Percentiles rank a stretch among this genome's conserved stretches.
These are phyloP conservation scores for Phlyctochytrium planicorne DNA, from an alignment of 192 early-diverging fungal species.

Conservation along the genomic window DNA sequence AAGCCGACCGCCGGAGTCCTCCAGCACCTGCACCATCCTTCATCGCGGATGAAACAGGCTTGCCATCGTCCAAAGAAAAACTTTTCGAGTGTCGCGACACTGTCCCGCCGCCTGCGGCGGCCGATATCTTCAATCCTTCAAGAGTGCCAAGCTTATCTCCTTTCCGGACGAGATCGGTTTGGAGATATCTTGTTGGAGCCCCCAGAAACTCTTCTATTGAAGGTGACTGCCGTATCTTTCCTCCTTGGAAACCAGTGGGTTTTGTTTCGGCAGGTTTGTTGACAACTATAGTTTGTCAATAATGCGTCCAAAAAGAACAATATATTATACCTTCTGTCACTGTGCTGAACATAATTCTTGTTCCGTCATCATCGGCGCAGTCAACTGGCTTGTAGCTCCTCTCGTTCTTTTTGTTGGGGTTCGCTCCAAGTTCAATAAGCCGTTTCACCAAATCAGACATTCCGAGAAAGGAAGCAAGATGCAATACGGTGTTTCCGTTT, in stretches of 20 bases:
- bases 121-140: neutral
- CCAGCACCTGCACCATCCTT: neutral
- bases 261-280: no score
- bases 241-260: constrained; percentile 10
- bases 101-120: neutral
- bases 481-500: constrained; percentile 64
- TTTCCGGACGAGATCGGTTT: neutral
- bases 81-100: constrained; percentile 8
- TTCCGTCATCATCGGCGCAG: constrained; percentile 64
- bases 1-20: neutral
- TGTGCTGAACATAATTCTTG: constrained; percentile 40
- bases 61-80: constrained; percentile 15
- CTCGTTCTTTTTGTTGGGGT: constrained; percentile 55
- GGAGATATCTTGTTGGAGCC: neutral
- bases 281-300: no score
- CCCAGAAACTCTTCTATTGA: neutral
- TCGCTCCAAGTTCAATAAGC: constrained; percentile 53
- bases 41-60: neutral
- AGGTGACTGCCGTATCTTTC: neutral
- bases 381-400: constrained; percentile 65
- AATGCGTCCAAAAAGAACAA: neutral
- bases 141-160: neutral
- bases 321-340: constrained; percentile 32
- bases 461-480: constrained; percentile 63
- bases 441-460: constrained; percentile 63